Conservation (phyloP, 1,284 basidiomycete genomes). For the Sanghuangporus sanghuang region DNA sequence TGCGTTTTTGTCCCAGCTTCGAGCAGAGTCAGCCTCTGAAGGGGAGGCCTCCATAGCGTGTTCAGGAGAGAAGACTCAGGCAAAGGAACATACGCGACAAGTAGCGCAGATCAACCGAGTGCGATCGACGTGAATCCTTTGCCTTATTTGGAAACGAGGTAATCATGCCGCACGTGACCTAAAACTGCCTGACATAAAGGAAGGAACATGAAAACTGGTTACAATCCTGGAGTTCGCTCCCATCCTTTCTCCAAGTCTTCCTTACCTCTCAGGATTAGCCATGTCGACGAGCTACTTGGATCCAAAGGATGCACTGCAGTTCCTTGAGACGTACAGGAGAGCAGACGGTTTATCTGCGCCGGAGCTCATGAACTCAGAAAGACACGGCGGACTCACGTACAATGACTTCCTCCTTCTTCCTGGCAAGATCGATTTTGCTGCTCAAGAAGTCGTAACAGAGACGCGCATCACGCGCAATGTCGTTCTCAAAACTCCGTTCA, state of each 20-base stretch:
- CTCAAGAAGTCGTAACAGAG: constrained; percentile 79
- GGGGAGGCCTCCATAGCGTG: no score
- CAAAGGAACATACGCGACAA: no score
- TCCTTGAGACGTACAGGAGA: constrained; percentile 68
- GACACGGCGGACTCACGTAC: constrained; percentile 95
- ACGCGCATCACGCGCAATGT: constrained; percentile 90
- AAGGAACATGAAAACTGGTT: neutral
- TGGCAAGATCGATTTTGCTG: constrained; percentile 95
- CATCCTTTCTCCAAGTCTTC: neutral
- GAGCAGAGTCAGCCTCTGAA: neutral
- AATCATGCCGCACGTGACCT: neutral
- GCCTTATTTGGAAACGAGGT: no score
- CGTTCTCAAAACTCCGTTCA: constrained; percentile 90
- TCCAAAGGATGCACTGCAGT: constrained; percentile 62
- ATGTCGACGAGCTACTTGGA: constrained; percentile 38
- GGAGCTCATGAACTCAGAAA: constrained; percentile 87
- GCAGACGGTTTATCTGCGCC: constrained; percentile 84
- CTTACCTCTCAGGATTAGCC: neutral
- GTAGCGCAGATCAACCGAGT: no score
- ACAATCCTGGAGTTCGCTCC: constrained; percentile 15
- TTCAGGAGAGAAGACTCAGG: no score
- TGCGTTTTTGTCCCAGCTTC: neutral
- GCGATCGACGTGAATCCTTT: no score
- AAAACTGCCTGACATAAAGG: neutral
- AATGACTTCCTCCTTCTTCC: constrained; percentile 92